A percentile compares a stretch with the other conserved stretches of the same genome.
phyloP scores from a whole-genome alignment of 2,329 filamentous ascomycete genomes.

The Byssothecium circinans region DNA sequence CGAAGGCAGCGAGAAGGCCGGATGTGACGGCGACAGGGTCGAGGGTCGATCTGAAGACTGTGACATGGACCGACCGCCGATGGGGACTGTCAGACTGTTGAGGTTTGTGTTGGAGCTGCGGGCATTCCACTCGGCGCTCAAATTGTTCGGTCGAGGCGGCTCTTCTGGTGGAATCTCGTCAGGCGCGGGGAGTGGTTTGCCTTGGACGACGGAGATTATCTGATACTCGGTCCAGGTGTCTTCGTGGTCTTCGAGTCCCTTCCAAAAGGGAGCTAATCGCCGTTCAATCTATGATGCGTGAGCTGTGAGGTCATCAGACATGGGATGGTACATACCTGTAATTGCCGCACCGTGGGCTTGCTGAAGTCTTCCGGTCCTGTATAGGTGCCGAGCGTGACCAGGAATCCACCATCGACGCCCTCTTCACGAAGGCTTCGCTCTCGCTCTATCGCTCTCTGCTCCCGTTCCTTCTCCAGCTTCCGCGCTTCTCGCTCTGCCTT shows the following conservation, averaged over 20 bases:
- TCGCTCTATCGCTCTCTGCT: conserved; percentile 75
- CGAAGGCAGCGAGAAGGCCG: conserved; percentile 63
- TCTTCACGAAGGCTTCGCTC: conserved; percentile 90
- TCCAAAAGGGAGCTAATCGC: conserved; percentile 91
- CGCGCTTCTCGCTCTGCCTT: conserved; percentile 89
- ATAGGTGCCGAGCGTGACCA: conserved; percentile 93
- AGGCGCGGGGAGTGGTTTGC: conserved; percentile 78
- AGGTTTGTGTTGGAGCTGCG: conserved; percentile 62
- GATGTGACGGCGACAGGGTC: conserved; percentile 61
- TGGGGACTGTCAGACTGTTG: conserved; percentile 76
- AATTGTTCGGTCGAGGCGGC: conserved; percentile 49
- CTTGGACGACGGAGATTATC: conserved; percentile 85
- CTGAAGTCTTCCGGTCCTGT: conserved; percentile 91
- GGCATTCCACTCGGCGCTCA: conserved; percentile 45
- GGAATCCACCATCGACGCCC: conserved; percentile 87
- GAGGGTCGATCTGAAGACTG: conserved; percentile 71
- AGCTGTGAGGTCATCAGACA: conserved; percentile 10
- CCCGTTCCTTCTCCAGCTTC: conserved; percentile 78
- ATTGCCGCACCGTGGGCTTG: conserved; percentile 81
- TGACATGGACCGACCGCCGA: conserved; percentile 75
- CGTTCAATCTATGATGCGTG: conserved; percentile 75
- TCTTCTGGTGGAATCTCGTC: conserved; percentile 79
- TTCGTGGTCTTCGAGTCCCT: conserved; percentile 85
- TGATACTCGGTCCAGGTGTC: conserved; percentile 92
- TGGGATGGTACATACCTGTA: conserved; percentile 69